Conservation (phyloP, 2,329 filamentous ascomycete species). For the Exophiala xenobiotica region DNA sequence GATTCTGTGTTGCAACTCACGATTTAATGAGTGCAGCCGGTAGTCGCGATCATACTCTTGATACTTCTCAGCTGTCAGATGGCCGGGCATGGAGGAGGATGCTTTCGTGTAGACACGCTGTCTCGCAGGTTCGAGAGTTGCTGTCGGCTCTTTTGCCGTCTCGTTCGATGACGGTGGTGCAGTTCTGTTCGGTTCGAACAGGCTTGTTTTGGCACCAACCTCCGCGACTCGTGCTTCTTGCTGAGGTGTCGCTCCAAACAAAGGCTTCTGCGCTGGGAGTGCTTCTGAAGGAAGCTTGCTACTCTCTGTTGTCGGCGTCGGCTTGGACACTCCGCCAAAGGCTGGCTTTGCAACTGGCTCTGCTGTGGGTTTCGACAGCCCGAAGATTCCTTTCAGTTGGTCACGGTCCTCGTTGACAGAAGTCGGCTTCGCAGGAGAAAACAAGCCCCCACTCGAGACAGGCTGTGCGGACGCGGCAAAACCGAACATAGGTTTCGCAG, state of each 20-base stretch:
- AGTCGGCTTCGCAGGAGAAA: constrained; percentile 13
- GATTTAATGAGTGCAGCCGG: constrained; percentile 38
- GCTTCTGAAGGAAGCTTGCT: constrained; percentile 1
- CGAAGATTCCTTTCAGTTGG: constrained; percentile 6
- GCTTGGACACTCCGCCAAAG: constrained; percentile 9
- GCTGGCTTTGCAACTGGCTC: constrained; percentile 1
- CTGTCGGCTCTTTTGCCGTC: background rate
- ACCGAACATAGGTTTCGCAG: constrained; percentile 5
- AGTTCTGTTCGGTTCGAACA: too few relatives aligned
- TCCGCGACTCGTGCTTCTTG: constrained; percentile 3
- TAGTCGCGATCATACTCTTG: constrained; percentile 31
- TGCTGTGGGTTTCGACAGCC: constrained; percentile 3
- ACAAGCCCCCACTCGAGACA: constrained; percentile 10
- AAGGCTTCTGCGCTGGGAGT: background rate
- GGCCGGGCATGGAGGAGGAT: constrained; percentile 23
- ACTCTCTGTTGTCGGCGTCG: background rate
- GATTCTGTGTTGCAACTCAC: constrained; percentile 37
- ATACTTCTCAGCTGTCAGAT: constrained; percentile 26
- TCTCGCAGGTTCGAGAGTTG: constrained; percentile 9
- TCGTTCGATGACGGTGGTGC: constrained; percentile 1
- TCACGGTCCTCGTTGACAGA: background rate
- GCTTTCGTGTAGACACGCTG: constrained; percentile 28
- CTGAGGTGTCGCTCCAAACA: background rate
- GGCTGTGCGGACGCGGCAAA: constrained; percentile 12
- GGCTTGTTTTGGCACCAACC: constrained; percentile 13